These are phyloP conservation scores for Zoysia japonica DNA, from an alignment of 176 grass and related monocot genomes.

Conservation along the genomic window DNA sequence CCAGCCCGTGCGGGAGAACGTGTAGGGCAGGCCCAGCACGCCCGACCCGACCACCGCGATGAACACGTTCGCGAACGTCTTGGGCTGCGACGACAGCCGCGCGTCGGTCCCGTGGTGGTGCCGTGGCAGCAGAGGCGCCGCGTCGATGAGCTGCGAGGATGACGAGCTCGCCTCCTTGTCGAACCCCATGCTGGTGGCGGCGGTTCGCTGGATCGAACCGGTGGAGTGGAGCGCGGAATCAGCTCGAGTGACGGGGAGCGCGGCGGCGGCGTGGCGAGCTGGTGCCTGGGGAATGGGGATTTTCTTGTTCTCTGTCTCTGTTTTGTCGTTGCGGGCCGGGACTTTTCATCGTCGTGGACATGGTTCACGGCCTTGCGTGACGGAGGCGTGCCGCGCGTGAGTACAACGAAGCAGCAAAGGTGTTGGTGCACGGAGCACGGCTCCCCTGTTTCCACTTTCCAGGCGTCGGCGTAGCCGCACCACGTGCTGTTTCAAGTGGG, in stretches of 20 bases:
- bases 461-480: not conserved
- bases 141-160: constrained; percentile 38
- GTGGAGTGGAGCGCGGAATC: not conserved
- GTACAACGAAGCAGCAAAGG: not conserved
- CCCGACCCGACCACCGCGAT: constrained; percentile 88
- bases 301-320: not conserved
- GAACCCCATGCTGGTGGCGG: constrained; percentile 53
- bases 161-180: constrained; percentile 68
- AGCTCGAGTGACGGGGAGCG: not conserved
- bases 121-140: constrained; percentile 57
- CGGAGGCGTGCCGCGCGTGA: not conserved
- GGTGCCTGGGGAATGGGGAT: constrained; percentile 24
- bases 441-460: not conserved
- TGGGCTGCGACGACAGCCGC: constrained; percentile 80
- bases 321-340: not conserved
- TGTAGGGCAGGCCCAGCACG: constrained; percentile 94
- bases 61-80: constrained; percentile 98
- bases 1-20: constrained; percentile 96
- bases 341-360: constrained; percentile 15
- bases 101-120: constrained; percentile 8
- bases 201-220: not conserved
- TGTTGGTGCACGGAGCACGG: not conserved
- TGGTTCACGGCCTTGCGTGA: constrained; percentile 6
- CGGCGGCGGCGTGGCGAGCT: constrained; percentile 5
- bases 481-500: constrained; percentile 21